Evolutionary conservation across 2,329 filamentous ascomycete species (phyloP).

Genomic region (Arachnomyces sp.): DNA sequence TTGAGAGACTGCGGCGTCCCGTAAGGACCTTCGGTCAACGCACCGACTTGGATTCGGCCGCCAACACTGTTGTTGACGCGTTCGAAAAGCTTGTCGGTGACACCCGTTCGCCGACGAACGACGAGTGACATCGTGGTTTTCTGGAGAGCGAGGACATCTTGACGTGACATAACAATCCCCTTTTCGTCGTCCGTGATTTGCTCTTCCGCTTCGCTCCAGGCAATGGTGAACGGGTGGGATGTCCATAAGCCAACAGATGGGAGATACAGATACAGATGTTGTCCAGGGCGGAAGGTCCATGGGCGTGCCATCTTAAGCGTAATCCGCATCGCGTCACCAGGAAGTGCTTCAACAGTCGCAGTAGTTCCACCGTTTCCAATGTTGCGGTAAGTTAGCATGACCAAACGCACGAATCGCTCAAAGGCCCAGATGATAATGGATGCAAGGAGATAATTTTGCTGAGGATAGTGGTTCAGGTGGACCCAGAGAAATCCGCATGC

Average conservation of each 20-base stretch:
- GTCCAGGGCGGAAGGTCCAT: conserved; percentile 59
- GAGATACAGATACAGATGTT: conserved; percentile 69
- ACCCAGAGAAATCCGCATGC: conserved; percentile 66
- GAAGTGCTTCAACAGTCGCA: conserved; percentile 60
- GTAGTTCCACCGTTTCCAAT: conserved; percentile 52
- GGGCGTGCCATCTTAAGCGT: conserved; percentile 63
- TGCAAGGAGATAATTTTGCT: conserved; percentile 66
- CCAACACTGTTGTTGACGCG: conserved; percentile 51
- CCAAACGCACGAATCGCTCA: conserved; percentile 60
- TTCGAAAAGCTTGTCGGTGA: conserved; percentile 75
- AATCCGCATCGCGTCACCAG: conserved; percentile 62
- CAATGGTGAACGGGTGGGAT: conserved; percentile 70
- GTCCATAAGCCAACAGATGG: conserved; percentile 60
- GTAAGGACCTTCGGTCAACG: conserved; percentile 85
- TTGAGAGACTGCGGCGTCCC: conserved; percentile 74
- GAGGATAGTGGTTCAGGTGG: conserved; percentile 62
- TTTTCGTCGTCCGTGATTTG: conserved; percentile 33
- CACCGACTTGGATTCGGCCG: conserved; percentile 55
- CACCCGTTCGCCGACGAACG: conserved; percentile 78
- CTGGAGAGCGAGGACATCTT: conserved; percentile 44
- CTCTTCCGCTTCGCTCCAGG: conserved; percentile 59
- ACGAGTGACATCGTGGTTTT: conserved; percentile 67
- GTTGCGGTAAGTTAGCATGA: conserved; percentile 60
- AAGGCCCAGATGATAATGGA: conserved; percentile 69
- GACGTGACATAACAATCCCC: conserved; percentile 37